Base-by-base conservation (phyloP, 2,329 filamentous ascomycete species). In the Monosporascus ibericus region DNA sequence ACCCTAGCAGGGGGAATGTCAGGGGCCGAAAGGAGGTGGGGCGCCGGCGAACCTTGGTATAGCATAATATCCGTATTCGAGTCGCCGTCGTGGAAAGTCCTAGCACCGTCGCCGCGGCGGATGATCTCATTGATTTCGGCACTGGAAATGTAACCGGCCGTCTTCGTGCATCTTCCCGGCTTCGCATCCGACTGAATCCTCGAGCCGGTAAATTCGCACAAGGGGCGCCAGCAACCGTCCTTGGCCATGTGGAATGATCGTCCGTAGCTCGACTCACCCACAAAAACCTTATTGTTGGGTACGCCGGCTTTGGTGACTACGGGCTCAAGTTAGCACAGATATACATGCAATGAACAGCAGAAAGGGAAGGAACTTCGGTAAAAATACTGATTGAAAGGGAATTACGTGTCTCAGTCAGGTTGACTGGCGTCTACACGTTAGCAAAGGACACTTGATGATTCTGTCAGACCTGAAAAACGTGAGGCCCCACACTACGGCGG, bases 361-460 rank as follows among this genome's bases (percentile, higher is more conserved):
- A 27, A 9, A 27, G 8, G 25, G 25, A 27, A 27, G 8, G 2
- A 27, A 27, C 2, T 27, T 27, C 48, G 18, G 55, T 52, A 47
- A 6, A 48, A 48, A 48, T 58, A 22, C 40, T 47, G 51, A 61
- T 58, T 11, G 52, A 51, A 9, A 63, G 49, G 24, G 57, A 47
- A n/a, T 52, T 53, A 5, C 50, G 39, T 3, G 61, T 63, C 37
- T 63, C 60, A 11, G 60, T 63, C 11, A 55, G 49, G 50, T 63
- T 63, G n/a, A 53, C 25, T 27, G 25, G 8, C 25, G 25, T 27
- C 2, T 27, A 9, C 8, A 27, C 25, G 25, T 27, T 27, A 27
- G 8, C 8, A 27, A 27, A n/a, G n/a, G n/a, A n/a, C n/a, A n/a
- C n/a, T n/a, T n/a, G n/a, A n/a, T n/a, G n/a, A n/a, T n/a, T n/a